Percentiles rank a stretch among this genome's conserved stretches.
phyloP scores from a whole-genome alignment of 371 early-diverging fungal genomes.

The Zancudomyces culisetae region DNA sequence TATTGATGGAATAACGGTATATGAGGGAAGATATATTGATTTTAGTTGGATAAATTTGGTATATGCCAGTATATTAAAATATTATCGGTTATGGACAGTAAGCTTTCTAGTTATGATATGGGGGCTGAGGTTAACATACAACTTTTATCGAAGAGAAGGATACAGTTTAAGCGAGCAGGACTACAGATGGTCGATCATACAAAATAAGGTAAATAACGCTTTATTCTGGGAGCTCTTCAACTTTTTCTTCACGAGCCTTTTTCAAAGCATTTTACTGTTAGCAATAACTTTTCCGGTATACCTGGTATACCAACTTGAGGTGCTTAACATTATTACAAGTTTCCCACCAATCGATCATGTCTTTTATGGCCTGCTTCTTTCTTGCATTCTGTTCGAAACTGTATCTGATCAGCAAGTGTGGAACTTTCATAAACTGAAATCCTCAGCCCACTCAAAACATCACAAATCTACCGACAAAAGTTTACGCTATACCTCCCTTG shows the following conservation, averaged over 20 bases:
- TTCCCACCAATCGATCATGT: conserved; percentile 27
- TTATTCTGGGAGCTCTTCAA: conserved; percentile 50
- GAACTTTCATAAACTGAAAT: conserved; percentile 49
- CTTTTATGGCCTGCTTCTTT: conserved; percentile 25
- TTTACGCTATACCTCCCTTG: conserved; percentile 22
- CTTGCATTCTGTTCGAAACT: conserved; percentile 33
- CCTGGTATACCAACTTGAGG: background rate
- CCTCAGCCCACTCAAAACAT: conserved; percentile 18
- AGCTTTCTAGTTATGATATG: conserved; percentile 37
- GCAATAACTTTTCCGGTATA: conserved; percentile 30
- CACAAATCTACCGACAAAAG: background rate
- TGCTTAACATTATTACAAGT: background rate
- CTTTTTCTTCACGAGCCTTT: conserved; percentile 46
- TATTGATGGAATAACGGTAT: background rate
- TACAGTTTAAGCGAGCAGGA: conserved; percentile 49
- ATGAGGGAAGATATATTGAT: background rate
- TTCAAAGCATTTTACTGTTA: conserved; percentile 30
- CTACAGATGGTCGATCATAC: conserved; percentile 48
- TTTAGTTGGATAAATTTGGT: background rate
- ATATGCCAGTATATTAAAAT: background rate
- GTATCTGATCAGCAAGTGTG: conserved; percentile 74
- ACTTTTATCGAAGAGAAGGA: conserved; percentile 60
- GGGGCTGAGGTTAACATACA: conserved; percentile 60
- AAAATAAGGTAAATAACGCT: conserved; percentile 10
- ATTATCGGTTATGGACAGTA: background rate